phyloP scores from a whole-genome alignment of 805 yeast species.

The Cyberlindnera mycetangii region DNA sequence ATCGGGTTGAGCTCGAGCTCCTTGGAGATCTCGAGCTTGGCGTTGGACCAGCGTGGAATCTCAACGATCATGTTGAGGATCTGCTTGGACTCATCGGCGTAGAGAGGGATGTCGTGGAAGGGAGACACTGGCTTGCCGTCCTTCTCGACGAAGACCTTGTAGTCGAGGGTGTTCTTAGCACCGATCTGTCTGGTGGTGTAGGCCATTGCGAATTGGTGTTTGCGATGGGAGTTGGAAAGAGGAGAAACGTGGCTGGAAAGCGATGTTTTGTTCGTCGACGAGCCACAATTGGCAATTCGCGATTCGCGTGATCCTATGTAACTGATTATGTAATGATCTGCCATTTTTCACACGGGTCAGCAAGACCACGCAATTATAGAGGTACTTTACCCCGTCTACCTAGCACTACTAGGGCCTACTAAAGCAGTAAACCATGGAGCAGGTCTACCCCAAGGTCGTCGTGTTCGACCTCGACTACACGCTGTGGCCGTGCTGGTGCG shows the following conservation, averaged over 20 bases:
- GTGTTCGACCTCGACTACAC: conserved; percentile 79
- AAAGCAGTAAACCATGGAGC: no score
- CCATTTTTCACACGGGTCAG: no score
- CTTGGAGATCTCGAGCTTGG: conserved; percentile 73
- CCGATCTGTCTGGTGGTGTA: conserved; percentile 92
- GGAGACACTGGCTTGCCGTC: conserved; percentile 94
- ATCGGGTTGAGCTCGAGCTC: conserved; percentile 67
- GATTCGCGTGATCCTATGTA: not conserved
- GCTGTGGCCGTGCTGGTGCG: conserved; percentile 84
- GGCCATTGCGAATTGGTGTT: conserved; percentile 4
- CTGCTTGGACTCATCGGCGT: conserved; percentile 36
- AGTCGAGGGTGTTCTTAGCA: conserved; percentile 92
- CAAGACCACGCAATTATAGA: no score
- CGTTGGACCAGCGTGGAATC: conserved; percentile 81
- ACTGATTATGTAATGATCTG: not conserved
- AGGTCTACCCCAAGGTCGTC: conserved; percentile 44
- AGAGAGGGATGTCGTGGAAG: conserved; percentile 71
- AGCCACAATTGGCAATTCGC: no score
- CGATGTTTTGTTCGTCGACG: no score
- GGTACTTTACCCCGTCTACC: not conserved
- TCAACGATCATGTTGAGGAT: conserved; percentile 69
- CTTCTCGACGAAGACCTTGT: conserved; percentile 86
- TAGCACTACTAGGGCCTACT: not conserved
- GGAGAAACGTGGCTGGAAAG: not conserved
- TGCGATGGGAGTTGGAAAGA: no score